A percentile compares a stretch with the other conserved stretches of the same genome.
Evolutionary conservation across 768 basidiomycete genomes (phyloP).

Genomic region (Hygrophoropsis aurantiaca): DNA sequence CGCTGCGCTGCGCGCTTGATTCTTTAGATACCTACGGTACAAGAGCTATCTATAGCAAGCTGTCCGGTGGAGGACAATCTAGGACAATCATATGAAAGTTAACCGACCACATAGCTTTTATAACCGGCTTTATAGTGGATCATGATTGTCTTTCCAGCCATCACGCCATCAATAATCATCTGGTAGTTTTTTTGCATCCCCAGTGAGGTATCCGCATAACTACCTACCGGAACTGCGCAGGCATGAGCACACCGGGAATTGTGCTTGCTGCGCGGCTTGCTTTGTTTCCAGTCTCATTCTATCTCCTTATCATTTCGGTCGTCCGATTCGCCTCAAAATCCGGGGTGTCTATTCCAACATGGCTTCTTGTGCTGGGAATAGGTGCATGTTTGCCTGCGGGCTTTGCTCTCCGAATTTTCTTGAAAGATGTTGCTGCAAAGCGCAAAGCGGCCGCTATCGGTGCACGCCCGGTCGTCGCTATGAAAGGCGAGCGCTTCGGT

Average conservation of each 20-base stretch:
- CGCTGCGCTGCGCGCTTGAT: no score
- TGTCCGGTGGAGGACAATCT: no score
- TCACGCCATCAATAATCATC: no score
- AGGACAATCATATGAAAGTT: no score
- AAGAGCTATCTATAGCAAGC: no score
- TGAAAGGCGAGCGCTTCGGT: constrained; percentile 40
- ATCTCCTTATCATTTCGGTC: not conserved
- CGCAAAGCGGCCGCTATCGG: constrained; percentile 44
- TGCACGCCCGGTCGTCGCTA: constrained; percentile 41
- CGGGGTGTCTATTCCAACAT: constrained; percentile 33
- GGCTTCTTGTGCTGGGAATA: constrained; percentile 33
- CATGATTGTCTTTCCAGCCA: no score
- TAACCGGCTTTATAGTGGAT: no score
- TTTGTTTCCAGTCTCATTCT: not conserved
- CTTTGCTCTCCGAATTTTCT: constrained; percentile 29
- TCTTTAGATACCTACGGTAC: no score
- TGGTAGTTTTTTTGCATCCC: no score
- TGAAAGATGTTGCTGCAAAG: constrained; percentile 24
- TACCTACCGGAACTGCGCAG: not conserved
- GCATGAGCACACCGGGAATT: constrained; percentile 17
- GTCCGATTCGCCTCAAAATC: constrained; percentile 11
- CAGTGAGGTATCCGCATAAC: no score
- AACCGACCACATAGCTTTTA: no score
- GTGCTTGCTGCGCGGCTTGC: constrained; percentile 7
- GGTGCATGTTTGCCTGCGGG: constrained; percentile 34